Percentiles rank a stretch among this genome's conserved stretches.
Conservation (phyloP, 2,329 filamentous ascomycete species). For the Fusarium udum region DNA sequence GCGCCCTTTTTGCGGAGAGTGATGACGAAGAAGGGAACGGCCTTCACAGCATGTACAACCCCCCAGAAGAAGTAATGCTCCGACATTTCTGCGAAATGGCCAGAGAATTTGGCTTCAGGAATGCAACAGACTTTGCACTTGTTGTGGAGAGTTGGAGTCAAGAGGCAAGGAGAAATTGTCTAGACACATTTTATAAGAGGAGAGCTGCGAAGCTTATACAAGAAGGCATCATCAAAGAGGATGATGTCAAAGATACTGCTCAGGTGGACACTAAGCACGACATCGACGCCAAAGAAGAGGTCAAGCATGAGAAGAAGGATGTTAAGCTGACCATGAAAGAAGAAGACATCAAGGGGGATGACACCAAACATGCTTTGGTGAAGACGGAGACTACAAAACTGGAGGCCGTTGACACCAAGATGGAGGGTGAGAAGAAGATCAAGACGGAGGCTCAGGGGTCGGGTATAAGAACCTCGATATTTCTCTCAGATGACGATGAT, state of each 20-base stretch:
- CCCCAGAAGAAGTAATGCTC: slow-evolving; percentile 75
- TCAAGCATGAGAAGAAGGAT: slow-evolving; percentile 24
- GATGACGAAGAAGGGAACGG: slow-evolving; percentile 48
- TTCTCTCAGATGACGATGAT: slow-evolving; percentile 52
- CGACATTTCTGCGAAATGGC: slow-evolving; percentile 95
- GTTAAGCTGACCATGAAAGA: slow-evolving; percentile 15
- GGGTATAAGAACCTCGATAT: slow-evolving; percentile 48
- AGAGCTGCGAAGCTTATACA: slow-evolving; percentile 64
- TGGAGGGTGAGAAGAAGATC: slow-evolving; percentile 29
- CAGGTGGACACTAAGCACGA: slow-evolving; percentile 9
- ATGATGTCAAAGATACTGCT: slow-evolving; percentile 41
- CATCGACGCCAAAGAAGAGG: slow-evolving; percentile 9
- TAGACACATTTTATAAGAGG: slow-evolving; percentile 81
- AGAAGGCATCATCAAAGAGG: slow-evolving; percentile 38
- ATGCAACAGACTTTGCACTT: slow-evolving; percentile 84
- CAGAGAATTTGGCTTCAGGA: slow-evolving; percentile 76
- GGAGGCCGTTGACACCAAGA: slow-evolving; percentile 2
- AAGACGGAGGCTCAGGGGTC: slow-evolving; percentile 31
- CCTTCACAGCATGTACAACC: slow-evolving; percentile 66
- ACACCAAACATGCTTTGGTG: neutral
- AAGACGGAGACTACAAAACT: slow-evolving; percentile 3
- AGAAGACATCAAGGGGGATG: slow-evolving; percentile 21
- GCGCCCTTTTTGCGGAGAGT: slow-evolving; percentile 67
- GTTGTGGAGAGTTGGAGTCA: slow-evolving; percentile 92
- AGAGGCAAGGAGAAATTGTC: slow-evolving; percentile 77